Evolutionary conservation across 345 rosid genomes (phyloP).

Genomic region (Populus ilicifolia): DNA sequence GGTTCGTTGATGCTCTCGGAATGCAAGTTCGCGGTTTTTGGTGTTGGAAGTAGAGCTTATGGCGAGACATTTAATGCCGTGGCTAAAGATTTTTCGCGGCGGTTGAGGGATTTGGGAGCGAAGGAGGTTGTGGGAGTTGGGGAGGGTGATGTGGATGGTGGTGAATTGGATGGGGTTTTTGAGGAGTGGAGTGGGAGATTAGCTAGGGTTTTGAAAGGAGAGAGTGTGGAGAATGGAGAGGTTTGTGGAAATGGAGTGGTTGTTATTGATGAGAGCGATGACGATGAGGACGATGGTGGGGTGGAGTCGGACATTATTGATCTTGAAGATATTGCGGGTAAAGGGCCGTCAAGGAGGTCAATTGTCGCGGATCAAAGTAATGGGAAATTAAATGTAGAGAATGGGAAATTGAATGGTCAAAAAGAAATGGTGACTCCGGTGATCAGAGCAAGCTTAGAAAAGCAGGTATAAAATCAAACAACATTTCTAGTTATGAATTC

Average conservation of each 20-base stretch:
- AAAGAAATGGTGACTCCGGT: slow-evolving; percentile 95
- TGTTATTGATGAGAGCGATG: slow-evolving; percentile 35
- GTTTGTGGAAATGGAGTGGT: slow-evolving; percentile 17
- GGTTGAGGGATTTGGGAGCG: slow-evolving; percentile 73
- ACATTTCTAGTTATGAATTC: not conserved
- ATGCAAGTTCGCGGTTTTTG: slow-evolving; percentile 80
- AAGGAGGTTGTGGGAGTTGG: slow-evolving; percentile 54
- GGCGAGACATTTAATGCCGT: slow-evolving; percentile 68
- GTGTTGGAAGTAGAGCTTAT: slow-evolving; percentile 73
- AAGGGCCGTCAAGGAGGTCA: slow-evolving; percentile 62
- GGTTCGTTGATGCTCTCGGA: slow-evolving; percentile 65
- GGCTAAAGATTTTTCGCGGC: slow-evolving; percentile 60
- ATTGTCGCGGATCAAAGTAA: slow-evolving; percentile 40
- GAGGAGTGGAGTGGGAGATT: slow-evolving; percentile 60
- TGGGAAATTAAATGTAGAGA: slow-evolving; percentile 27
- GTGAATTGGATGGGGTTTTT: slow-evolving; percentile 57
- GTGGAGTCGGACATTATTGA: slow-evolving; percentile 54
- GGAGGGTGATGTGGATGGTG: slow-evolving; percentile 74
- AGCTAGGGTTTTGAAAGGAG: slow-evolving; percentile 50
- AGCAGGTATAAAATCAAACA: slow-evolving; percentile 54
- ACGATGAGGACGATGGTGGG: slow-evolving; percentile 21
- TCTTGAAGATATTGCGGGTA: slow-evolving; percentile 95
- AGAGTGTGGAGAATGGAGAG: slow-evolving; percentile 26
- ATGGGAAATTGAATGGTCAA: slow-evolving; percentile 56
- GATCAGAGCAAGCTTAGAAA: slow-evolving; percentile 85